Base-by-base conservation (phyloP, 192 early-diverging fungal species). In the Paraglomus brasilianum region DNA sequence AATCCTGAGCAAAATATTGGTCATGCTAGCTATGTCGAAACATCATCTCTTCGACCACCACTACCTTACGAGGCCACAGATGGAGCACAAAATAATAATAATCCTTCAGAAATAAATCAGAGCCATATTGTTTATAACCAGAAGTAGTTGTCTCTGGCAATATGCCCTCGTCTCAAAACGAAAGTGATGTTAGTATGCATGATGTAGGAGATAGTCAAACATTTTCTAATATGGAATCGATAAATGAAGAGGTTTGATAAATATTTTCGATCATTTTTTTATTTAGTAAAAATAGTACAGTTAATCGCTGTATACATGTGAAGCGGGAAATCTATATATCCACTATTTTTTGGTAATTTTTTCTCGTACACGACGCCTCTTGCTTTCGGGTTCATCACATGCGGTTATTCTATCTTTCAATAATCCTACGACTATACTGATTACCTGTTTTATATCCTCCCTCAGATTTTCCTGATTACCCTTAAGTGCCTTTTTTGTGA, bases 201-300 rank as follows among this genome's bases (percentile, higher is more conserved):
- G 56, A 58, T 58, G 5, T 58, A 58, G 24, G 56, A 58, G 8
- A 21, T 30, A 58, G 56, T 58, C 56, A 58, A 58, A 5, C 38
- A 58, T 58, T 58, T 58, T 58, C 56, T 58, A 8, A 58, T 58
- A 58, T 58, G 56, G 56, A 30, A 58, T 44, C 60, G 42, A 62
- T 62, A 62, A 62, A 62, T 44, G 60, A 62, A 43, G 38, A 62
- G 41, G 50, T 21, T 21, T 21, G 50, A 52, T 52, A 52, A 15
- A 52, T n/a, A n/a, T n/a, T 52, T 52, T 21, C 6, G 50, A 7
- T 52, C 6, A 52, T 8, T 52, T 9, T 52, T 7, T 52, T 52
- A 15, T 52, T 7, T 52, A 52, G n/a, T 52, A 52, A 21, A 9
- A 9, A 21, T 9, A 7, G n/a, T n/a, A n/a, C n/a, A n/a, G n/a